phyloP scores from a whole-genome alignment of 2,329 filamentous ascomycete genomes.

The Fusarium anguioides region DNA sequence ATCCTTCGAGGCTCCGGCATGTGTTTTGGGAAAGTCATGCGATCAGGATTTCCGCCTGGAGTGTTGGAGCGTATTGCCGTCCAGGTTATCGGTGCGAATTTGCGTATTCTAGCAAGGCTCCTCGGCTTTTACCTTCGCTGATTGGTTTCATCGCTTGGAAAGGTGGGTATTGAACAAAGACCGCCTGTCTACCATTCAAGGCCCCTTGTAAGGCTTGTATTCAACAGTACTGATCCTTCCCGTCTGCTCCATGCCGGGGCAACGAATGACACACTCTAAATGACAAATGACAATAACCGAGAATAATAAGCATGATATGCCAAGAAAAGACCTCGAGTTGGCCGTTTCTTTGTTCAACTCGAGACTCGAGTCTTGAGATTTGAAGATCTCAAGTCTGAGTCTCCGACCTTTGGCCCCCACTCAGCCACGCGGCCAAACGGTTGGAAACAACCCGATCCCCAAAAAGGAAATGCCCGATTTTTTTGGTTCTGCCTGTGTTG shows the following conservation, averaged over 20 bases:
- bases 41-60: background rate
- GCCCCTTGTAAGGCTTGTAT: no score
- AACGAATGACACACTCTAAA: no score
- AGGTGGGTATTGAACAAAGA: no score
- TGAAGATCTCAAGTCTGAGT: background rate
- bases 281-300: no score
- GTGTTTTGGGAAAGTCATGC: background rate
- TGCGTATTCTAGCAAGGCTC: background rate
- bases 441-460: background rate
- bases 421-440: background rate
- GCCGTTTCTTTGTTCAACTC: no score
- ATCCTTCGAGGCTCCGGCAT: accelerated
- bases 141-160: no score
- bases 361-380: background rate
- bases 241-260: no score
- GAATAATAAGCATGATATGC: no score
- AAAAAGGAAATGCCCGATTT: conserved; percentile 12
- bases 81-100: background rate
- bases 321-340: no score
- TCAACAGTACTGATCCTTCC: no score
- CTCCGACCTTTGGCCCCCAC: background rate
- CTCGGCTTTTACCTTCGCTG: no score
- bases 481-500: background rate
- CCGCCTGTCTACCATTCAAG: background rate
- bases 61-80: no score